Conservation (phyloP, 1,139 yeast genomes). For the Yamadazyma songkhlaensis region DNA sequence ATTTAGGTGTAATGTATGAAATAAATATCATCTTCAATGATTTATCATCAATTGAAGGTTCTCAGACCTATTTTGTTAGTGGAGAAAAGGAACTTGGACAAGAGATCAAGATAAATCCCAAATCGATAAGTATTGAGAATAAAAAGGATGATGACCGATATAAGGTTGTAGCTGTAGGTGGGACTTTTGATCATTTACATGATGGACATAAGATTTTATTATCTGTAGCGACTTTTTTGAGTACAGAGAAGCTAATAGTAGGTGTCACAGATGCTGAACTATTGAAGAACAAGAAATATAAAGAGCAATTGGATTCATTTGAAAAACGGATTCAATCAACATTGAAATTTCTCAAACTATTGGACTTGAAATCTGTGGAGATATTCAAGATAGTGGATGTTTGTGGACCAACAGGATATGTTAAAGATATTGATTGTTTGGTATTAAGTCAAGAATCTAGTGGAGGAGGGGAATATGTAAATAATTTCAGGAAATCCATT, state of each 20-base stretch:
- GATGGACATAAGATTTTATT: constrained; percentile 91
- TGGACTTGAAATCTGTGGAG: constrained; percentile 41
- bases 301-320: constrained; percentile 62
- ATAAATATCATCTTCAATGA: constrained; percentile 32
- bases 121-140: not conserved
- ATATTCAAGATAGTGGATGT: constrained; percentile 70
- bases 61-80: not conserved
- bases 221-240: constrained; percentile 66
- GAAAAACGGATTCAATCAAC: constrained; percentile 49
- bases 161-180: constrained; percentile 68
- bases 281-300: constrained; percentile 69
- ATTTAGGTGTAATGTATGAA: constrained; percentile 26
- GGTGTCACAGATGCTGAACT: constrained; percentile 86
- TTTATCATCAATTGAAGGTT: not conserved
- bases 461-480: constrained; percentile 72
- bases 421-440: constrained; percentile 71
- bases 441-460: constrained; percentile 79
- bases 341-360: constrained; percentile 41
- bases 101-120: not conserved
- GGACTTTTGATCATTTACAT: constrained; percentile 95
- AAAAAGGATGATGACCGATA: not conserved
- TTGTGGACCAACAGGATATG: constrained; percentile 92
- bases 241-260: constrained; percentile 55
- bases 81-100: not conserved
- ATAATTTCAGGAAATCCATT: constrained; percentile 55